A percentile compares a stretch with the other conserved stretches of the same genome.
Evolutionary conservation across 768 basidiomycete species (phyloP).

Genomic region (Omphalotus guepiniiformis): DNA sequence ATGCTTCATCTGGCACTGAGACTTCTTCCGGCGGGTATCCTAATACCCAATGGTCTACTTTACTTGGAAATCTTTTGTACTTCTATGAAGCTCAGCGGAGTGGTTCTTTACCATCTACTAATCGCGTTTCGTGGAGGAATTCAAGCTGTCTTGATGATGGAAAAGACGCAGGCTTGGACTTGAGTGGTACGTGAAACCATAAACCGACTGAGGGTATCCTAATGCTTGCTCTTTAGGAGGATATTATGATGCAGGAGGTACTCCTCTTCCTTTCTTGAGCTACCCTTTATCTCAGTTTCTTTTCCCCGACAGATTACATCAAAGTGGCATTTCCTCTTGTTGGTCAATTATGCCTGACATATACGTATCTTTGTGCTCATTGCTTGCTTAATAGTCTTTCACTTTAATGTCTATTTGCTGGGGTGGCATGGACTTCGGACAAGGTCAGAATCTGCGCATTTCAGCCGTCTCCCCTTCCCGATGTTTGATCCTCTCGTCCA

Average conservation of each 20-base stretch:
- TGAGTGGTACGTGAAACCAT: conserved; percentile 46
- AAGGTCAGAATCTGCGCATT: conserved; percentile 41
- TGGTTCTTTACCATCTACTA: conserved; percentile 61
- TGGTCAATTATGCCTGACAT: conserved; percentile 14
- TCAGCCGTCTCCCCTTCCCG: not conserved
- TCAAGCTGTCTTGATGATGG: conserved; percentile 78
- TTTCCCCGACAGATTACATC: conserved; percentile 61
- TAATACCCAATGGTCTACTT: conserved; percentile 77
- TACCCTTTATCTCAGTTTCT: not conserved
- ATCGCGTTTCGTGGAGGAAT: conserved; percentile 86
- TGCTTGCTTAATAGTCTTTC: conserved; percentile 49
- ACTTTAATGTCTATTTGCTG: conserved; percentile 84
- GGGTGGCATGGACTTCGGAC: conserved; percentile 83
- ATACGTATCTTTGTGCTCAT: conserved; percentile 1
- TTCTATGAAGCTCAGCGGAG: conserved; percentile 93
- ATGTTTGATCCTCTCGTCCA: conserved; percentile 2
- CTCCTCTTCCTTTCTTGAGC: conserved; percentile 3
- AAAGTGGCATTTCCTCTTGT: conserved; percentile 87
- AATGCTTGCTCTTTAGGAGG: conserved; percentile 41
- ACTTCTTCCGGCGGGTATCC: conserved; percentile 34
- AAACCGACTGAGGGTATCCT: not conserved
- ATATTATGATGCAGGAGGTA: conserved; percentile 91
- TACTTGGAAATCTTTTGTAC: conserved; percentile 78
- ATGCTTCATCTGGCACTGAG: conserved; percentile 50
- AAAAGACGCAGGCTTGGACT: conserved; percentile 62